phyloP scores from a whole-genome alignment of 1,284 basidiomycete species.

The Peniophora sp. region DNA sequence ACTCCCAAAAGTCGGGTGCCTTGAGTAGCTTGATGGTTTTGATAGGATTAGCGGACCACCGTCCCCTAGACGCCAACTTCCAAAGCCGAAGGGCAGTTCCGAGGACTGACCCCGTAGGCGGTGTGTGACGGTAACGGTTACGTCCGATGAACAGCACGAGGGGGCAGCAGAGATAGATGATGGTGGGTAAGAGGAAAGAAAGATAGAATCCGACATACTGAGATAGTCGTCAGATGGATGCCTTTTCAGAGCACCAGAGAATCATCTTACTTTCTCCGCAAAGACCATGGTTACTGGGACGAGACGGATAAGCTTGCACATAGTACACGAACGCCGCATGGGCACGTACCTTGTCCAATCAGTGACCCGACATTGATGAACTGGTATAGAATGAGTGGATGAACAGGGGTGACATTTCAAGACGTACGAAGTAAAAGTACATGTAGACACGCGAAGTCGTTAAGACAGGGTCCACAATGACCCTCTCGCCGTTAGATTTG shows the following conservation, averaged over 20 bases:
- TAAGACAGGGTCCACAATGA: slow-evolving; percentile 74
- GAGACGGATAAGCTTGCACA: slow-evolving; percentile 19
- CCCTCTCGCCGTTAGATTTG: slow-evolving; percentile 59
- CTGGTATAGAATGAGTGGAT: slow-evolving; percentile 63
- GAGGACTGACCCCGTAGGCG: slow-evolving; percentile 77
- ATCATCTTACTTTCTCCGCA: slow-evolving; percentile 50
- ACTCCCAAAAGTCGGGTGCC: slow-evolving; percentile 72
- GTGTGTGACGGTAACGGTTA: slow-evolving; percentile 58
- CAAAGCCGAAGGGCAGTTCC: slow-evolving; percentile 41
- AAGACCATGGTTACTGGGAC: slow-evolving; percentile 65
- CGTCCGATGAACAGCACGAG: slow-evolving; percentile 62
- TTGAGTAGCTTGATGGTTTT: slow-evolving; percentile 38
- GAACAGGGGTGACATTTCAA: not conserved
- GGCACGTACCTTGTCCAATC: slow-evolving; percentile 44
- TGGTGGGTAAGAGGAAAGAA: slow-evolving; percentile 61
- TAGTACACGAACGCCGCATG: not conserved
- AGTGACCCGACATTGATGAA: slow-evolving; percentile 77
- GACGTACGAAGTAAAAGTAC: slow-evolving; percentile 24
- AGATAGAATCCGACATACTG: slow-evolving; percentile 68
- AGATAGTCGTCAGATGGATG: slow-evolving; percentile 9
- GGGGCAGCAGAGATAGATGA: slow-evolving; percentile 60
- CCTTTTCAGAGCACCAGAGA: not conserved
- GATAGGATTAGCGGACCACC: slow-evolving; percentile 54
- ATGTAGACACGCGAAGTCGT: slow-evolving; percentile 71
- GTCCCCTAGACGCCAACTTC: slow-evolving; percentile 40